Evolutionary conservation across 371 early-diverging fungal genomes (phyloP).

Genomic region (Rhizopus delemar): DNA sequence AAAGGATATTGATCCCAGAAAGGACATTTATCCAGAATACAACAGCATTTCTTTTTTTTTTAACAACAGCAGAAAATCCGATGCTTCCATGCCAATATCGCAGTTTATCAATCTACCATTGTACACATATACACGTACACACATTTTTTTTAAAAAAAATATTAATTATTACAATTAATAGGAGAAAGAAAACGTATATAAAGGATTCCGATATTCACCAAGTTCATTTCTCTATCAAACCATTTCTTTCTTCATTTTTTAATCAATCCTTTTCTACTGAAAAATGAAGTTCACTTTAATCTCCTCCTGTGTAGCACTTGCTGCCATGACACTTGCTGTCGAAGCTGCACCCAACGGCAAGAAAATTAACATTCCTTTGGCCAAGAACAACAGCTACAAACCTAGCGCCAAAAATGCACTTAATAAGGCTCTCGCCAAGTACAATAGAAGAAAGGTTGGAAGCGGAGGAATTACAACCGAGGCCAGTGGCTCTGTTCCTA

Average conservation of each 20-base stretch:
- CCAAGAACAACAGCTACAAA: slow-evolving; percentile 20
- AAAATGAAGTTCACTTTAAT: slow-evolving; percentile 16
- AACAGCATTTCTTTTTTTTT: no score
- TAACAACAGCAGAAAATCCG: no score
- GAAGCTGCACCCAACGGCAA: slow-evolving; percentile 15
- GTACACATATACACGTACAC: no score
- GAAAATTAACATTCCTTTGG: slow-evolving; percentile 18
- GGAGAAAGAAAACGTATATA: neutral
- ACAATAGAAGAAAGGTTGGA: neutral
- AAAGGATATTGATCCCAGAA: no score
- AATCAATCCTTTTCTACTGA: neutral
- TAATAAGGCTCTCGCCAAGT: slow-evolving; percentile 23
- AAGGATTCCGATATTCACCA: neutral
- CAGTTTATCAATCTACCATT: no score
- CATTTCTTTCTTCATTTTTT: neutral
- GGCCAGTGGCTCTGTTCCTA: slow-evolving; percentile 14
- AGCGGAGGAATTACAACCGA: neutral
- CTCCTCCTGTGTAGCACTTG: slow-evolving; percentile 17
- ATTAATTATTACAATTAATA: no score
- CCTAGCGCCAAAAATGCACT: slow-evolving; percentile 20
- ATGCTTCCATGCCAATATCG: no score
- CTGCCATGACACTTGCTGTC: slow-evolving; percentile 19
- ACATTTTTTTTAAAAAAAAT: no score
- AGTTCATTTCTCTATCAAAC: neutral
- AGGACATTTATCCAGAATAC: no score